Evolutionary conservation across 306 rosid genomes (phyloP).

Genomic region (Carpinus fangiana): DNA sequence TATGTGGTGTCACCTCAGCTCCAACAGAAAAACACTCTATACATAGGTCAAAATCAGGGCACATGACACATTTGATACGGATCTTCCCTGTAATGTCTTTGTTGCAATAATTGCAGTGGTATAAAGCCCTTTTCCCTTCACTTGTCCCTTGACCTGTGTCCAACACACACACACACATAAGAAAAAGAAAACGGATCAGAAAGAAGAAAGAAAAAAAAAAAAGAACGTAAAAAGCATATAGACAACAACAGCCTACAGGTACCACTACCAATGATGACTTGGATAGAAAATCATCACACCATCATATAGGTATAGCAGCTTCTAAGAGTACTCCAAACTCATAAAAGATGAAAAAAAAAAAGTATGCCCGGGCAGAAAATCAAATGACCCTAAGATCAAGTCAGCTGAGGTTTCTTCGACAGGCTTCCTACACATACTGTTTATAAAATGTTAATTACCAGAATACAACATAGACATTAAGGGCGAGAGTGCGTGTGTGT

Average conservation of each 20-base stretch:
- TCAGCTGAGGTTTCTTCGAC: neutral
- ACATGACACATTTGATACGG: conserved; percentile 82
- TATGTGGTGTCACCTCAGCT: conserved; percentile 90
- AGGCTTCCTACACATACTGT: neutral
- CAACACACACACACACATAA: conserved; percentile 16
- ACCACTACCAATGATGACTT: neutral
- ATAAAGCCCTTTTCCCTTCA: conserved; percentile 84
- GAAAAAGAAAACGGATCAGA: neutral
- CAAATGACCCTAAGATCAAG: neutral
- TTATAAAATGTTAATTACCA: neutral
- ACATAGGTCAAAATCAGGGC: conserved; percentile 97
- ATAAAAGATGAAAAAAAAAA: neutral
- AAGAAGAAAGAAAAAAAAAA: neutral
- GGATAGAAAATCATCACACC: neutral
- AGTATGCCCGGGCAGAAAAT: neutral
- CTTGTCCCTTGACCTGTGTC: conserved; percentile 76
- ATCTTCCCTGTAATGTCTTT: conserved; percentile 95
- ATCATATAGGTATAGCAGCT: neutral
- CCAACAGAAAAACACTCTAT: conserved; percentile 97
- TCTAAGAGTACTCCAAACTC: neutral
- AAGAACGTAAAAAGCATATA: neutral
- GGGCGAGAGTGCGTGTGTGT: neutral
- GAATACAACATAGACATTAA: neutral
- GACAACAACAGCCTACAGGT: neutral
- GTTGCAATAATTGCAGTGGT: conserved; percentile 97